Evolutionary conservation across 371 early-diverging fungal species (phyloP).

Genomic region (Coemansia sp.): DNA sequence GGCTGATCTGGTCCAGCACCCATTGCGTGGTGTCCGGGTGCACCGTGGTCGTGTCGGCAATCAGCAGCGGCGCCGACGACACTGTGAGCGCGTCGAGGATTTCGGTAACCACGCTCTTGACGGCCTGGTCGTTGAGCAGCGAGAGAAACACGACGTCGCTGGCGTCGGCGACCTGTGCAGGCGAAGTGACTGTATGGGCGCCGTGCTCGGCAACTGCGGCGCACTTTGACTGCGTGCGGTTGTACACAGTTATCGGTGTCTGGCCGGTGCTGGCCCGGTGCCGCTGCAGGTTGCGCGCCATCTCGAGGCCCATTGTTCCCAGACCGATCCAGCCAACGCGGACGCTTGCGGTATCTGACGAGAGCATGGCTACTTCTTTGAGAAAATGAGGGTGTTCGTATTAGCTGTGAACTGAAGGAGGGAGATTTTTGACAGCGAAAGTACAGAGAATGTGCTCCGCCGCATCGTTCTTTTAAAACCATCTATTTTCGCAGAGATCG

Average conservation of each 20-base stretch:
- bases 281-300: slow-evolving; percentile 53
- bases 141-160: slow-evolving; percentile 58
- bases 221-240: slow-evolving; percentile 56
- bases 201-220: slow-evolving; percentile 35
- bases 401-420: neutral
- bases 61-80: slow-evolving; percentile 14
- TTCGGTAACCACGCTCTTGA: slow-evolving; percentile 36
- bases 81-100: slow-evolving; percentile 11
- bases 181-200: slow-evolving; percentile 37
- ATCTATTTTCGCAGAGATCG: too few relatives aligned
- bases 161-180: slow-evolving; percentile 41
- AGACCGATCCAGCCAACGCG: slow-evolving; percentile 58
- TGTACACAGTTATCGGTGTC: slow-evolving; percentile 52
- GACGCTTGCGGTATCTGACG: neutral
- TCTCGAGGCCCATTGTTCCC: slow-evolving; percentile 58
- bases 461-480: too few relatives aligned
- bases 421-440: too few relatives aligned
- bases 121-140: slow-evolving; percentile 56
- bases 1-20: slow-evolving; percentile 6
- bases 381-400: neutral
- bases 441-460: too few relatives aligned
- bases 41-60: slow-evolving; percentile 39
- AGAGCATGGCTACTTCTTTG: too few relatives aligned
- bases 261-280: slow-evolving; percentile 24
- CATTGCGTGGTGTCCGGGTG: slow-evolving; percentile 18